Conservation (phyloP, 768 basidiomycete species). For the Artomyces pyxidatus region DNA sequence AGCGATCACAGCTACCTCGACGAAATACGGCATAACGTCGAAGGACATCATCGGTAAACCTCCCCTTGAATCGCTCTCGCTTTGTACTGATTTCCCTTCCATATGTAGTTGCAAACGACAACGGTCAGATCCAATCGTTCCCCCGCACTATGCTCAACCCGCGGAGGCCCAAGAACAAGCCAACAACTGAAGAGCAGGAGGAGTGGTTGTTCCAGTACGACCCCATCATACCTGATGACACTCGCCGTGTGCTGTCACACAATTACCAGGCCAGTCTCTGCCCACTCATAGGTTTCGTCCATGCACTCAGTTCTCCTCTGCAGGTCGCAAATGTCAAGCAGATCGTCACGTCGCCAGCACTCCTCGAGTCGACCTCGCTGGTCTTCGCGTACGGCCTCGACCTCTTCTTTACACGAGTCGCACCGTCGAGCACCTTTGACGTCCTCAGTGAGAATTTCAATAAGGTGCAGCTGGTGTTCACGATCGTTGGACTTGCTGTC, state of each 20-base stretch:
- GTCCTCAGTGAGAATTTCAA: constrained; percentile 89
- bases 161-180: constrained; percentile 70
- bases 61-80: too few relatives aligned
- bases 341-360: constrained; percentile 73
- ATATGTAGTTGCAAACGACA: constrained; percentile 62
- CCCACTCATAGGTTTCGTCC: neutral
- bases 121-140: constrained; percentile 66
- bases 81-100: too few relatives aligned
- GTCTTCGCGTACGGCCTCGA: constrained; percentile 85
- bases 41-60: constrained; percentile 81
- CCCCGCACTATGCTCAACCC: constrained; percentile 74
- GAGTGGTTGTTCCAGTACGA: constrained; percentile 86
- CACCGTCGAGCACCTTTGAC: constrained; percentile 89
- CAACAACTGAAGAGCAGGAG: constrained; percentile 70
- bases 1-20: constrained; percentile 66
- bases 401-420: constrained; percentile 77
- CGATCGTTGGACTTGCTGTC: constrained; percentile 57
- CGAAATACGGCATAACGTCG: constrained; percentile 80
- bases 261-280: constrained; percentile 36
- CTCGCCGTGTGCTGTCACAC: constrained; percentile 48
- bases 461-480: constrained; percentile 83
- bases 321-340: constrained; percentile 63
- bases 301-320: neutral
- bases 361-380: constrained; percentile 88
- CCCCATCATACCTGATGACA: constrained; percentile 65